phyloP scores from a whole-genome alignment of 768 basidiomycete genomes.

The Botryobasidium botryosum region DNA sequence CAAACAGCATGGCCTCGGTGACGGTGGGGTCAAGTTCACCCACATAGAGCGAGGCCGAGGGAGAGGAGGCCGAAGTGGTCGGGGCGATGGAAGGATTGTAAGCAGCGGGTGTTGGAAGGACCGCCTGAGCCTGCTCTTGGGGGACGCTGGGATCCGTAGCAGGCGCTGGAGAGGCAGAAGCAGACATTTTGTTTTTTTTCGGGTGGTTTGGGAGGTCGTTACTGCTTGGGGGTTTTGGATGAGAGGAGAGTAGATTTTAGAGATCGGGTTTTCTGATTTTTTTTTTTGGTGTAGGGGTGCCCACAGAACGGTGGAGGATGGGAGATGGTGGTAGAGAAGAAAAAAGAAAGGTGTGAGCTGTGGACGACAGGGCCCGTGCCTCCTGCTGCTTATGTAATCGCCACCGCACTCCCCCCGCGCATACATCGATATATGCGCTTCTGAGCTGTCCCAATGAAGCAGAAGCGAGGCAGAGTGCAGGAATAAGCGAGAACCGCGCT shows the following conservation, averaged over 20 bases:
- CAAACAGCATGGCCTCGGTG: slow-evolving; percentile 98
- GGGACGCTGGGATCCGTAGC: slow-evolving; percentile 11
- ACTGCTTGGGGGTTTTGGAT: slow-evolving; percentile 83
- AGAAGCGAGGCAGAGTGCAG: too few relatives aligned
- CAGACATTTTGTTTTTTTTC: too few relatives aligned
- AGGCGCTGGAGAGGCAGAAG: too few relatives aligned
- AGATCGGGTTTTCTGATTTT: slow-evolving; percentile 63
- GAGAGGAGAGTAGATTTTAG: slow-evolving; percentile 20
- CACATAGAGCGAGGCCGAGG: slow-evolving; percentile 92
- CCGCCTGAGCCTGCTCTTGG: slow-evolving; percentile 10
- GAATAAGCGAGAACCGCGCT: too few relatives aligned
- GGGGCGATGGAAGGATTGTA: slow-evolving; percentile 35
- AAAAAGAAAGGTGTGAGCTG: neutral
- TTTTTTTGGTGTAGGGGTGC: slow-evolving; percentile 18
- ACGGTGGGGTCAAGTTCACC: slow-evolving; percentile 97
- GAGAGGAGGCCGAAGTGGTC: slow-evolving; percentile 39
- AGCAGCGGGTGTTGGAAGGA: slow-evolving; percentile 39
- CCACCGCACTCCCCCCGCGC: too few relatives aligned
- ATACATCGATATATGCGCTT: too few relatives aligned
- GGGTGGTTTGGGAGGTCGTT: slow-evolving; percentile 40
- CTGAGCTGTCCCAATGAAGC: too few relatives aligned
- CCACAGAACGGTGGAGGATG: neutral
- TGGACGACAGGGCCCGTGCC: too few relatives aligned
- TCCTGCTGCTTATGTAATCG: too few relatives aligned
- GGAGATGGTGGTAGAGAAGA: neutral